A percentile compares a stretch with the other conserved stretches of the same genome.
Conservation (phyloP, 1,139 yeast genomes). For the Suhomyces kunorum region DNA sequence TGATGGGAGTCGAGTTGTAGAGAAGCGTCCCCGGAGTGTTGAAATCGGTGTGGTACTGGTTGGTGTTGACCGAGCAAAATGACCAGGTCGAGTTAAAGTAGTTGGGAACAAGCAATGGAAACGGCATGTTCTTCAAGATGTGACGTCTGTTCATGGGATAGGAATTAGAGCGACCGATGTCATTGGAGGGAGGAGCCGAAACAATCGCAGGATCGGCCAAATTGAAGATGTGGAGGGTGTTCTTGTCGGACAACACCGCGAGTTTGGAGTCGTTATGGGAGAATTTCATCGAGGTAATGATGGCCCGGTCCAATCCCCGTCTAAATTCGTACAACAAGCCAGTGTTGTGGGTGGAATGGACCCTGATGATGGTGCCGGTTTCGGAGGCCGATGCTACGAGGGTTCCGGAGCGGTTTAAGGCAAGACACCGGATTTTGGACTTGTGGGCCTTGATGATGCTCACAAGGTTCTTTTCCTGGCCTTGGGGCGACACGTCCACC, state of each 20-base stretch:
- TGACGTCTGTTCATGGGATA: conserved; percentile 59
- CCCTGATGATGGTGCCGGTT: conserved; percentile 81
- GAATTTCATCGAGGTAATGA: conserved; percentile 79
- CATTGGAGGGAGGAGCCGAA: conserved; percentile 5
- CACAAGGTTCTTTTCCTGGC: conserved; percentile 60
- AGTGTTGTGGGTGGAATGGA: conserved; percentile 76
- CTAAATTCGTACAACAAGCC: conserved; percentile 77
- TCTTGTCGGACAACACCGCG: conserved; percentile 87
- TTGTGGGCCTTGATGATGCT: conserved; percentile 85
- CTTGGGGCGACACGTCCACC: conserved; percentile 65
- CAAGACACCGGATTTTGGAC: conserved; percentile 63
- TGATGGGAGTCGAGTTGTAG: conserved; percentile 21
- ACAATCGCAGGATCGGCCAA: conserved; percentile 24
- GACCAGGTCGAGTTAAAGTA: conserved; percentile 91
- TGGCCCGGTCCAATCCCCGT: conserved; percentile 84
- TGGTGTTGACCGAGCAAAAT: conserved; percentile 75
- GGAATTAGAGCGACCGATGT: conserved; percentile 6
- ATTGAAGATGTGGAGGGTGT: conserved; percentile 82
- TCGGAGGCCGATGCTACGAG: conserved; percentile 86
- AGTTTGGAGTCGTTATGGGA: conserved; percentile 72
- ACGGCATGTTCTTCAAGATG: conserved; percentile 63
- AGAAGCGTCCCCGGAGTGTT: conserved; percentile 23
- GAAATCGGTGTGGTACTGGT: conserved; percentile 36
- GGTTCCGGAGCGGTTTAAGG: conserved; percentile 71
- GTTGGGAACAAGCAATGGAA: conserved; percentile 59